Evolutionary conservation across 2,329 filamentous ascomycete genomes (phyloP), one percentile per base, ranked within the genome.

Genomic region (Arthrobotrys sphaeroides): DNA sequence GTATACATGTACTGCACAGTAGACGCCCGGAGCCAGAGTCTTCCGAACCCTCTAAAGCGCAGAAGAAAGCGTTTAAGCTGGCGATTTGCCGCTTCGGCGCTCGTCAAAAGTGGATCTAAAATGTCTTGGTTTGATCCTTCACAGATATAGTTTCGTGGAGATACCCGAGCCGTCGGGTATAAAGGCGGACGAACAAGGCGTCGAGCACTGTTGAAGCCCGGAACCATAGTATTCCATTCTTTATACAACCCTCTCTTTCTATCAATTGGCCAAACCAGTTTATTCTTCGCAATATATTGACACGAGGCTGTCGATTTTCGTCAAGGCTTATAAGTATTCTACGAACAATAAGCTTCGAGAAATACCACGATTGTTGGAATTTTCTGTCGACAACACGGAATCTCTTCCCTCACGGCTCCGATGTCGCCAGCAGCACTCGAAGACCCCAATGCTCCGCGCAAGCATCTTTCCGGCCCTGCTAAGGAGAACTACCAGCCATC

Each of bases 371-470:
- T 40, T 74, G 69, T 74, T 74, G 70, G 16, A 74, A 40, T 55
- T 64, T 62, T 64, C 42, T 13, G 13, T 26, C 38, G 7, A 53
- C 70, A 74, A 74, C 70, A 26, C 70, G 64, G 26, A 67, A 13
- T 43, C 28, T n/a, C n/a, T n/a, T n/a, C n/a, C n/a, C n/a, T 24
- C 36, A 53, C 26, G 26, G 9, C n/a, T 33, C 51, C 31, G 20
- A 74, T 74, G 70, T 28, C 70, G 18, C 62, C 70, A 13, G 70
- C 70, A 33, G 70, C 70, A 5, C 24, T 74, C 5, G 70, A 74
- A 5, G 70, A 74, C 24, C 70, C 70, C 12, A 49, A 26, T 4
- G 70, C 62, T 13, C 55, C 70, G 1, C 62, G 47, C 12, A 74
- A 74, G 24, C 53, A 68, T 9, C 55, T 74, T 22, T 67, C 62